Conservation (phyloP, 2,329 filamentous ascomycete species). For the Fusarium haematococcum region DNA sequence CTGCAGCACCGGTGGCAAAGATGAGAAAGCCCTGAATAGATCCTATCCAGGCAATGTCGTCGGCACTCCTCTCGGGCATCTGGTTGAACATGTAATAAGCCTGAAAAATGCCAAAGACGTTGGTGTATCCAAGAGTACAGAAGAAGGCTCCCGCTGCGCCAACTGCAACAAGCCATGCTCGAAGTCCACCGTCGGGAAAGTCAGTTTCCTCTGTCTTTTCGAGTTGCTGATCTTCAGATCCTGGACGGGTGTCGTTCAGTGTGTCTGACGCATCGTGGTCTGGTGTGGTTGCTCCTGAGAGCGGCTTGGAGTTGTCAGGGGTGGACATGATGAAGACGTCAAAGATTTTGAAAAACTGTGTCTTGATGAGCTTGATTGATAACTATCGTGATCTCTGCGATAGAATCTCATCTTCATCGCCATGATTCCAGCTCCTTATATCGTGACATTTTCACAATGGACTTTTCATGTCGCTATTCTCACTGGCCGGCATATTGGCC, state of each 20-base stretch:
- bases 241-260: neutral
- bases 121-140: slow-evolving; percentile 44
- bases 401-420: neutral
- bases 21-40: slow-evolving; percentile 41
- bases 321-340: neutral
- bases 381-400: neutral
- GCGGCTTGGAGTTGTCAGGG: neutral
- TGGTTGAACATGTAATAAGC: slow-evolving; percentile 44
- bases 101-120: slow-evolving; percentile 45
- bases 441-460: neutral
- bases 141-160: slow-evolving; percentile 39
- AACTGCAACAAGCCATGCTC: slow-evolving; percentile 33
- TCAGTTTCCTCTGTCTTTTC: neutral
- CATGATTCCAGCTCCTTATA: neutral
- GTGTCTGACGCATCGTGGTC: neutral
- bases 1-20: slow-evolving; percentile 46
- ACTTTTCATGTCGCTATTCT: neutral
- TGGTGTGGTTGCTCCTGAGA: neutral
- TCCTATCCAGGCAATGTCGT: slow-evolving; percentile 46
- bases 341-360: neutral
- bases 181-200: slow-evolving; percentile 8
- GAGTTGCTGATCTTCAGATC: neutral
- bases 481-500: neutral
- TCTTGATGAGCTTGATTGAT: neutral
- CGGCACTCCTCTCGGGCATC: slow-evolving; percentile 32